Percentiles rank a stretch among this genome's conserved stretches.
Conservation (phyloP, 2,329 filamentous ascomycete genomes). For the Myriosclerotinia scirpicola region DNA sequence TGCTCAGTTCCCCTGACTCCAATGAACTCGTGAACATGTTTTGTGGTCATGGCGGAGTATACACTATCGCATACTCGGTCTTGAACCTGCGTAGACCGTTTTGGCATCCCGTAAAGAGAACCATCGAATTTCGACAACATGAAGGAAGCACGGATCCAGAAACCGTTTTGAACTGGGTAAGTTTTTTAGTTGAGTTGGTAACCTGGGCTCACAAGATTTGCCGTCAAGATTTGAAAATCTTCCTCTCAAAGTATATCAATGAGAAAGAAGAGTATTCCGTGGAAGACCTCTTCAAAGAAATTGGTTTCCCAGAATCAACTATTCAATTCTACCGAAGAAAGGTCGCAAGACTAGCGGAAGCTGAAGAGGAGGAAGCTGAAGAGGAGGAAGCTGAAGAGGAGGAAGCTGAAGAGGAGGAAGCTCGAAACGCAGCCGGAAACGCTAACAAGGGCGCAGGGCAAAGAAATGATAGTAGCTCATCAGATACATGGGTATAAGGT, state of each 20-base stretch:
- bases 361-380: background rate
- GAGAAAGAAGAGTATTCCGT: background rate
- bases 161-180: constrained; percentile 20
- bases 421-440: too few relatives aligned
- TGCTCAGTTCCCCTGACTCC: background rate
- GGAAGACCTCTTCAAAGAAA: constrained; percentile 7
- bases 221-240: constrained; percentile 3
- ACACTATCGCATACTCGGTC: background rate
- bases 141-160: constrained; percentile 27
- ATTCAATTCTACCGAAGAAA: background rate
- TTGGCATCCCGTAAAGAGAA: background rate
- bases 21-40: constrained; percentile 7
- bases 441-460: too few relatives aligned
- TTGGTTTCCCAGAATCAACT: constrained; percentile 1
- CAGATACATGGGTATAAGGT: background rate
- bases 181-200: constrained; percentile 6
- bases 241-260: background rate
- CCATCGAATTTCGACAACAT: constrained; percentile 34
- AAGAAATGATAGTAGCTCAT: too few relatives aligned
- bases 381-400: background rate
- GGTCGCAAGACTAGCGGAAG: background rate
- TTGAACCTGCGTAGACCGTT: background rate
- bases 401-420: background rate
- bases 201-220: constrained; percentile 8
- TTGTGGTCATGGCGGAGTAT: background rate